Base-by-base conservation (phyloP, 305 asterid genomes). In the Ajuga reptans region DNA sequence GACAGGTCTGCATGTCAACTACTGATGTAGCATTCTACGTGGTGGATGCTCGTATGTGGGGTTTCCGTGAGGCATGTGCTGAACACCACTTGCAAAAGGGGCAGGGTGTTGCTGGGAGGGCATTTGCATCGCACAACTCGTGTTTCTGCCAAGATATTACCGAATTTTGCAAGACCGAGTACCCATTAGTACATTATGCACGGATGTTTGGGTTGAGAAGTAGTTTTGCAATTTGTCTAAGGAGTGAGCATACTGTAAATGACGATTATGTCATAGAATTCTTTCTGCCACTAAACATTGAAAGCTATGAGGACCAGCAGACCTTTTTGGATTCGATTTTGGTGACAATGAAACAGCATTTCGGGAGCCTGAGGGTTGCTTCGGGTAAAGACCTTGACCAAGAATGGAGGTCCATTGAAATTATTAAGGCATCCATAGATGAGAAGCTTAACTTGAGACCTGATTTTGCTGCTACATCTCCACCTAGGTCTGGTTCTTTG, bases 111-210 rank as follows among this genome's bases (percentile, higher is more conserved):
- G 81, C 89, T 29, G 98, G 97, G 67, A 82, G 84, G 80, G 96
- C 98, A 16, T 90, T 86, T 75, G 85, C 83, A 2, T 87, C 91
- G 3, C 87, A 57, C 12, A 76, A 80, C 27, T 68, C 85, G 0
- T 88, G 91, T 51, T 92, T 88, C 77, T 88, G 97, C 59, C 75
- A 65, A 47, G 96, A 92, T 81, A 83, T 90, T 39, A 83, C 91
- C 0, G 77, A 76, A 64, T 86, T 89, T 66, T 82, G 91, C 86
- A 90, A 90, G 84, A 86, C 81, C 2, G 90, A 92, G 75, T 92
- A 92, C 81, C 98, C 98, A 4, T 74, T 92, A 79, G 98, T 92
- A 58, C 98, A 89, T 73, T 90, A 89, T 63, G 98, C 98, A 3
- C 91, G 90, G 5, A 77, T 90, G 91, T 89, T 89, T 68, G 88